Conservation (phyloP, 805 yeast species). For the Candida xiaguanensis region DNA sequence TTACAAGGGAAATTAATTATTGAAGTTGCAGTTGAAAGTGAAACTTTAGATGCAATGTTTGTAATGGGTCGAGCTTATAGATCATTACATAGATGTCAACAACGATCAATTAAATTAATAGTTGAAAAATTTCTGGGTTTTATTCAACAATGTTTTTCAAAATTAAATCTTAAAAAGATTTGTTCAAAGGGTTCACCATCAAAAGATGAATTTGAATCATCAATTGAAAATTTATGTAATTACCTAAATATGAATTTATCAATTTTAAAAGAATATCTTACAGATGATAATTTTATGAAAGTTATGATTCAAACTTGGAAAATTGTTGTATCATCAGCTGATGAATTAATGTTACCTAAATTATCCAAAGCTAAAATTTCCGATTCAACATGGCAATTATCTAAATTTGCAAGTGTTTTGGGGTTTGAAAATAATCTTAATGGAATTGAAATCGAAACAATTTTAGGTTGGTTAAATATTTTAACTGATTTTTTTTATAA, state of each 20-base stretch:
- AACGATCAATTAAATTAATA: slow-evolving; percentile 62
- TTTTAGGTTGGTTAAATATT: slow-evolving; percentile 65
- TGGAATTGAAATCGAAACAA: slow-evolving; percentile 58
- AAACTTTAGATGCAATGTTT: slow-evolving; percentile 75
- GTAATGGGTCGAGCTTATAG: slow-evolving; percentile 75
- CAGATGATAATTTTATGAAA: slow-evolving; percentile 51
- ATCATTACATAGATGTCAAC: slow-evolving; percentile 58
- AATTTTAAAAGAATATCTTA: slow-evolving; percentile 57
- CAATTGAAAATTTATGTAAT: slow-evolving; percentile 70
- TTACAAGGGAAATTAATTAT: slow-evolving; percentile 66
- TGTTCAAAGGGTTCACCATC: slow-evolving; percentile 48
- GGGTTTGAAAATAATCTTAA: slow-evolving; percentile 43
- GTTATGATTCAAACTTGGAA: slow-evolving; percentile 81
- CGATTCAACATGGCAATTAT: slow-evolving; percentile 37
- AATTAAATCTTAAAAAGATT: slow-evolving; percentile 51
- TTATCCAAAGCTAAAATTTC: slow-evolving; percentile 41
- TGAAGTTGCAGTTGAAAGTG: slow-evolving; percentile 73
- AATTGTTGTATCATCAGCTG: slow-evolving; percentile 66
- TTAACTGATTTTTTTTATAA: slow-evolving; percentile 74
- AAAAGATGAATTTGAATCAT: slow-evolving; percentile 51
- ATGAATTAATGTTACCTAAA: slow-evolving; percentile 70
- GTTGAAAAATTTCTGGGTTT: slow-evolving; percentile 70
- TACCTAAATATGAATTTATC: slow-evolving; percentile 66
- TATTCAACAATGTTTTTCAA: slow-evolving; percentile 55
- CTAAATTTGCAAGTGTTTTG: slow-evolving; percentile 47